Evolutionary conservation across 2,329 filamentous ascomycete genomes (phyloP).

Genomic region (Xylaria polymorpha): DNA sequence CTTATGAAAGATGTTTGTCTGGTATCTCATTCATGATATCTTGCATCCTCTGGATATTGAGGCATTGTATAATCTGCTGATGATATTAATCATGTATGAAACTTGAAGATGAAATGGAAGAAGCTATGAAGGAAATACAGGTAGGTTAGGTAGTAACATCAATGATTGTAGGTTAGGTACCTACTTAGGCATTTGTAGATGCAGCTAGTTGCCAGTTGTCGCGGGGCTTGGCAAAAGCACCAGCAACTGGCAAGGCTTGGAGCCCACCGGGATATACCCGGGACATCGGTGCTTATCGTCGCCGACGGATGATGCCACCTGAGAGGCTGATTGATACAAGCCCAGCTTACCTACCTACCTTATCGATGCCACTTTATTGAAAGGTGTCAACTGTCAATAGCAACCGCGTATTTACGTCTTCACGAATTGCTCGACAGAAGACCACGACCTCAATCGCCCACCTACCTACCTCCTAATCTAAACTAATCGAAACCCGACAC

Average conservation of each 20-base stretch:
- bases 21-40: too few species aligned
- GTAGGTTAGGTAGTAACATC: too few species aligned
- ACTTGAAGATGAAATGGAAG: too few species aligned
- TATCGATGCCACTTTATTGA: background rate
- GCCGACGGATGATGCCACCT: conserved; percentile 10
- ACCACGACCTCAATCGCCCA: background rate
- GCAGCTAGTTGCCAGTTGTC: background rate
- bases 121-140: too few species aligned
- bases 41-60: too few species aligned
- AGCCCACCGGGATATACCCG: background rate
- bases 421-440: too few species aligned
- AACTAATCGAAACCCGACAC: background rate
- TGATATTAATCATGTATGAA: too few species aligned
- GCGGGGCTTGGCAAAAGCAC: background rate
- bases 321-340: background rate
- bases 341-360: background rate
- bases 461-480: background rate
- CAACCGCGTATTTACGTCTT: background rate
- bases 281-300: background rate
- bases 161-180: too few species aligned
- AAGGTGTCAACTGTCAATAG: background rate
- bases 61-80: too few species aligned
- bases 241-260: background rate
- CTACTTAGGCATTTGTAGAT: too few species aligned
- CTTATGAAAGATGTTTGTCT: too few species aligned